Conservation (phyloP, 768 basidiomycete species). For the Neoboletus magnificus region DNA sequence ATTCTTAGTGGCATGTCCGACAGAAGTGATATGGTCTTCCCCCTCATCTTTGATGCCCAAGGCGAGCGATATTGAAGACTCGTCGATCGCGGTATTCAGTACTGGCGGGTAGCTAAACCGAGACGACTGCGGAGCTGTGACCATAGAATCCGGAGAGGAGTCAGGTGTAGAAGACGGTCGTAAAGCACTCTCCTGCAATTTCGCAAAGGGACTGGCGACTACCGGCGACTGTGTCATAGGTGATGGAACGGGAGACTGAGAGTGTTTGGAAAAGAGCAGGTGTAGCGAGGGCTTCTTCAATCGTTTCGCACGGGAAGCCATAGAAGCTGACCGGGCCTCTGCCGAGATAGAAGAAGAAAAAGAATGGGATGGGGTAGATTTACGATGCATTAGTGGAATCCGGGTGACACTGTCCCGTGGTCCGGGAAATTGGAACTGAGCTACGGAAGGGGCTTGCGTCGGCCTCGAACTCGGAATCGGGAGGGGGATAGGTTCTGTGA, state of each 20-base stretch:
- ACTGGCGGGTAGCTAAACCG: slow-evolving; percentile 50
- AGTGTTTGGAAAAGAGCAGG: slow-evolving; percentile 64
- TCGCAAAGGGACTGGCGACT: slow-evolving; percentile 6
- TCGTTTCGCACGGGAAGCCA: slow-evolving; percentile 32
- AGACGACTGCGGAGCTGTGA: slow-evolving; percentile 56
- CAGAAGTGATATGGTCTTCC: slow-evolving; percentile 18
- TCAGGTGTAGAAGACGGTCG: slow-evolving; percentile 30
- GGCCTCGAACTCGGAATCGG: slow-evolving; percentile 24
- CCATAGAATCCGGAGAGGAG: slow-evolving; percentile 42
- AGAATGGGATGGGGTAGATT: slow-evolving; percentile 35
- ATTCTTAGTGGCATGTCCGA: slow-evolving; percentile 9
- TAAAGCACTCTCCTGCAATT: slow-evolving; percentile 17
- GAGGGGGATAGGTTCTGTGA: slow-evolving; percentile 30
- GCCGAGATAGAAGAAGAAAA: slow-evolving; percentile 30
- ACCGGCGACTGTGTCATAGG: slow-evolving; percentile 29
- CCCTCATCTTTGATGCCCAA: slow-evolving; percentile 29
- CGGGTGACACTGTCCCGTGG: slow-evolving; percentile 29
- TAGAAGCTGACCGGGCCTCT: slow-evolving; percentile 37
- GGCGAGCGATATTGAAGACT: slow-evolving; percentile 44
- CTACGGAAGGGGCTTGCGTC: slow-evolving; percentile 11
- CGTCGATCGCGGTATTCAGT: slow-evolving; percentile 60
- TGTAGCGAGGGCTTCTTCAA: slow-evolving; percentile 69
- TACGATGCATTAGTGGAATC: slow-evolving; percentile 34
- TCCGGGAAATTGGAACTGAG: slow-evolving; percentile 47
- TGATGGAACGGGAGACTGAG: slow-evolving; percentile 44